These are phyloP conservation scores for Rhodocollybia butyracea DNA, from an alignment of 768 basidiomycete genomes.

Conservation along the genomic window DNA sequence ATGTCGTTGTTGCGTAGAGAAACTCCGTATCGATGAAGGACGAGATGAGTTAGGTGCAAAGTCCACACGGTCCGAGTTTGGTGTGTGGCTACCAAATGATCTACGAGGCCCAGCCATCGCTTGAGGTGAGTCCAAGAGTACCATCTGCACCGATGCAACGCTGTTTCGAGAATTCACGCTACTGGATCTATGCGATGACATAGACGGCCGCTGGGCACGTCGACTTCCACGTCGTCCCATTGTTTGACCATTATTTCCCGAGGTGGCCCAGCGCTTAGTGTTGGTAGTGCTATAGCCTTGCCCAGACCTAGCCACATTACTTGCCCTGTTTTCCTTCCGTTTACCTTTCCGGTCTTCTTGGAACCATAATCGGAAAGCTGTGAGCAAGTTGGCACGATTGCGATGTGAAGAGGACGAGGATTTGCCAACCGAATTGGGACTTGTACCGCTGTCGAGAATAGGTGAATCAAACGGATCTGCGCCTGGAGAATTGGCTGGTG, in stretches of 20 bases:
- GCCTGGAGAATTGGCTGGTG: slow-evolving; percentile 53
- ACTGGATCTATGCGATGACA: slow-evolving; percentile 84
- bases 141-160: slow-evolving; percentile 45
- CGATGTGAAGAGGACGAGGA: slow-evolving; percentile 34
- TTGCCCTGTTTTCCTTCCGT: slow-evolving; percentile 50
- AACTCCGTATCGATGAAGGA: slow-evolving; percentile 84
- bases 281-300: slow-evolving; percentile 27
- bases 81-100: slow-evolving; percentile 79
- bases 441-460: slow-evolving; percentile 40
- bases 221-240: slow-evolving; percentile 36
- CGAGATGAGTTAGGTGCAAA: slow-evolving; percentile 51
- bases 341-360: slow-evolving; percentile 89
- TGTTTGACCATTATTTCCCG: slow-evolving; percentile 17
- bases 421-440: slow-evolving; percentile 15
- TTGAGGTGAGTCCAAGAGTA: slow-evolving; percentile 56
- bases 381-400: slow-evolving; percentile 77
- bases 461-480: slow-evolving; percentile 45
- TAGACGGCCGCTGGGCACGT: slow-evolving; percentile 63
- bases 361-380: slow-evolving; percentile 89
- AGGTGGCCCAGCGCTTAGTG: slow-evolving; percentile 49
- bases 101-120: slow-evolving; percentile 63
- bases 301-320: slow-evolving; percentile 17
- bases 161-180: slow-evolving; percentile 83
- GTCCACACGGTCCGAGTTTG: slow-evolving; percentile 79
- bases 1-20: slow-evolving; percentile 61